Evolutionary conservation across 495 filamentous ascomycete genomes (phyloP), one percentile per base, ranked within the genome.

Genomic region (Aspergillus incahuasiensis): DNA sequence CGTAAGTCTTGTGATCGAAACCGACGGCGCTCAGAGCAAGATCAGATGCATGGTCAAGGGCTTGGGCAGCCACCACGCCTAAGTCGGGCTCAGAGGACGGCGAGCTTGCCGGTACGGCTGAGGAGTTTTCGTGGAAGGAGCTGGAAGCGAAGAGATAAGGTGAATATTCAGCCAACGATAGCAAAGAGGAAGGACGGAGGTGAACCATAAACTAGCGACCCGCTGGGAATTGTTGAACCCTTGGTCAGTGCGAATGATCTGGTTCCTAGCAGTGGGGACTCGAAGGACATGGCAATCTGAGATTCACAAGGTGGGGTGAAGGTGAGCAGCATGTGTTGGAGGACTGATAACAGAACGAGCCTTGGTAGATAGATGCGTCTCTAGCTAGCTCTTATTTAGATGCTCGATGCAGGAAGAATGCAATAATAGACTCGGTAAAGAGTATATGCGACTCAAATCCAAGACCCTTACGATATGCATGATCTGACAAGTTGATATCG

Each of bases 1-100:
- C 71, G 73, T 42, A 74, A 72, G 53, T 64, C 66, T 13, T 75
- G 68, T 66, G 71, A 62, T 52, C 59, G 66, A 65, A 71, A 60
- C 48, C 58, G 66, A 13, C 68, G 69, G 22, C 42, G 51, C 22
- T 63, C 58, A 16, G 47, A 28, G 5, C 60, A 63, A 12, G 62
- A 61, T n/a, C 57, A 57, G 22, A 45, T 25, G 24, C 57, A 25
- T 16, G 18, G 20, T 5, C 41, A 21, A 6, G 11, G 41, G 1
- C 41, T 7, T 7, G 24, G 19, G 8, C 55, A 44, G 44, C 25
- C 8, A 41, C 39, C 41, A 24, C 48, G 20, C n/a, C 51, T 28
- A 35, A 52, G 18, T 25, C 39, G 7, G 22, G 24, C 49, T 32
- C 38, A 43, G n/a, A 41, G 49, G 35, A 56, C 45, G 24, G 21